These are phyloP conservation scores for Corymbia maculata DNA, from an alignment of 345 rosid species.

Conservation along the genomic window DNA sequence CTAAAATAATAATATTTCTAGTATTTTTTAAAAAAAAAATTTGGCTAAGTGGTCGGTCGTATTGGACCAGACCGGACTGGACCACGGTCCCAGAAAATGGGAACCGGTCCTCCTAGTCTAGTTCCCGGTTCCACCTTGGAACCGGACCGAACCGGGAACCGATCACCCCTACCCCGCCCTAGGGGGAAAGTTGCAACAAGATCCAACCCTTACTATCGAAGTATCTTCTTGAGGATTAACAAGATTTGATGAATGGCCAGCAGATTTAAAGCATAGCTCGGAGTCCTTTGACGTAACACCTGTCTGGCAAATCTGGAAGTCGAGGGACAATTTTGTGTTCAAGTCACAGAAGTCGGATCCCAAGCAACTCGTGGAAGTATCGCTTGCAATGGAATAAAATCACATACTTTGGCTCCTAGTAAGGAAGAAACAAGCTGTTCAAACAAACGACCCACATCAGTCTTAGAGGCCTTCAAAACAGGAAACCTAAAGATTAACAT, in stretches of 20 bases:
- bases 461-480: not conserved
- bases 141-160: too few species aligned
- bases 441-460: not conserved
- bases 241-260: not conserved
- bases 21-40: too few species aligned
- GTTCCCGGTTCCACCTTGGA: too few species aligned
- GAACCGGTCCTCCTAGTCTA: too few species aligned
- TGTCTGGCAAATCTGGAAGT: not conserved
- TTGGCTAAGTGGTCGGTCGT: too few species aligned
- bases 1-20: too few species aligned
- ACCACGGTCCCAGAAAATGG: too few species aligned
- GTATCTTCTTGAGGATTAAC: not conserved
- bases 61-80: too few species aligned
- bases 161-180: too few species aligned
- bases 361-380: not conserved
- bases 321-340: not conserved
- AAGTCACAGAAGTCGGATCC: not conserved
- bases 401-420: not conserved
- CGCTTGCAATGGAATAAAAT: not conserved
- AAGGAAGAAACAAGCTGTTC: not conserved
- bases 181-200: not conserved
- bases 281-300: not conserved
- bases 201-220: too few species aligned
- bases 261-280: not conserved
- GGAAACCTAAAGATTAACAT: not conserved